Evolutionary conservation across 2,329 filamentous ascomycete genomes (phyloP), one percentile per base, ranked within the genome.

Genomic region (Botrytis sinoallii): DNA sequence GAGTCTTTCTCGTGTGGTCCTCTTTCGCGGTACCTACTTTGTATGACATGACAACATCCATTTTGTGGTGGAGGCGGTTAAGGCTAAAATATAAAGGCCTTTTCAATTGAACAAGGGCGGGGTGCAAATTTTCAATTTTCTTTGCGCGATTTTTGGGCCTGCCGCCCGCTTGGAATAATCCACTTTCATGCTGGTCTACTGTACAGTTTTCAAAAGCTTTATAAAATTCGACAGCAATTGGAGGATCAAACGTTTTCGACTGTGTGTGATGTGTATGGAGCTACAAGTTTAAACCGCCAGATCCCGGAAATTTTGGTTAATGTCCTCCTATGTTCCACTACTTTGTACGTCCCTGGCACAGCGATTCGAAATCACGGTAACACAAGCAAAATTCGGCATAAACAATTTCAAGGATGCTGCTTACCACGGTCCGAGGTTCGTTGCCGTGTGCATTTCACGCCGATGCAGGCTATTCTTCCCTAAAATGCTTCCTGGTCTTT

Each of bases 261-360:
- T 40, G 32, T 67, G 18, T 38, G 29, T 16, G 25, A 25, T 38
- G 9, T 57, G 35, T 14, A 42, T 69, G 48, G 40, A 63, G 68
- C 40, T 38, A 59, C 38, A 42, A 57, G 38, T 20, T 60, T 44
- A 59, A 70, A 25, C 35, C n/a, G 29, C 38, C 35, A 70, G 68
- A 63, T 63, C 38, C 66, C 48, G 66, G 66, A 44, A 22, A 20
- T 57, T 68, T 64, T 65, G 35, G 57, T 46, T 48, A 52, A 46
- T 65, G 32, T 48, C 69, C 59, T 48, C 69, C 69, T 55, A 71
- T 63, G 69, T 71, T 65, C 44, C 69, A 71, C 69, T 18, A 29
- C 69, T 71, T 71, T 25, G 35, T 64, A 25, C 55, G 38, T 59
- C 63, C 32, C 25, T 65, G 25, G 32, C 48, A 64, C 59, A 65